Evolutionary conservation across 2,329 filamentous ascomycete species (phyloP).

Genomic region (Ceratocystis diversiconidia): DNA sequence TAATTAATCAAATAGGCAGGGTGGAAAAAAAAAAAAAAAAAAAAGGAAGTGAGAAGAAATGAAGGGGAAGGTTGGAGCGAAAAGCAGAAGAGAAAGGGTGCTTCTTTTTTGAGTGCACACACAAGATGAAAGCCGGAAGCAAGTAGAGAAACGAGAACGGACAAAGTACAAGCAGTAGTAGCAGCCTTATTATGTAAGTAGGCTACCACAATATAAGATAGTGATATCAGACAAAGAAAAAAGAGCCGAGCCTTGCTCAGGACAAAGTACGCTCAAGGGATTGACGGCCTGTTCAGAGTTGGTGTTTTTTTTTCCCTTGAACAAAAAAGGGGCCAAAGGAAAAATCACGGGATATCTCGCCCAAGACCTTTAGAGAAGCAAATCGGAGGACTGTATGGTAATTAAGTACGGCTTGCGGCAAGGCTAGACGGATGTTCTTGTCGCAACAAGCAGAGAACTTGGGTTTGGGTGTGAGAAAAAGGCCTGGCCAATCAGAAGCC

Average conservation of each 20-base stretch:
- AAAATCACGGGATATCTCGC: not conserved
- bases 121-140: not conserved
- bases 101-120: not conserved
- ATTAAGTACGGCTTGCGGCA: not conserved
- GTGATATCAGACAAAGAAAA: not conserved
- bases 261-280: not conserved
- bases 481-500: constrained; percentile 13
- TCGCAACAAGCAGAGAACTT: not conserved
- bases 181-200: not conserved
- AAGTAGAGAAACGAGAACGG: not conserved
- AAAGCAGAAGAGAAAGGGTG: not conserved
- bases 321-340: not conserved
- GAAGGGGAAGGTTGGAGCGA: not conserved
- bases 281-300: not conserved
- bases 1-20: not conserved
- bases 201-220: not conserved
- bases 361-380: not conserved
- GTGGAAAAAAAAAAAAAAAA: not conserved
- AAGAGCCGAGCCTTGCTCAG: not conserved
- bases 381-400: not conserved
- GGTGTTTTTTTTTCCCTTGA: not conserved
- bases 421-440: not conserved
- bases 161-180: not conserved
- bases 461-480: not conserved
- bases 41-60: not conserved